Evolutionary conservation across 2,329 filamentous ascomycete species (phyloP).

Genomic region (Paracamarosporium sp.): DNA sequence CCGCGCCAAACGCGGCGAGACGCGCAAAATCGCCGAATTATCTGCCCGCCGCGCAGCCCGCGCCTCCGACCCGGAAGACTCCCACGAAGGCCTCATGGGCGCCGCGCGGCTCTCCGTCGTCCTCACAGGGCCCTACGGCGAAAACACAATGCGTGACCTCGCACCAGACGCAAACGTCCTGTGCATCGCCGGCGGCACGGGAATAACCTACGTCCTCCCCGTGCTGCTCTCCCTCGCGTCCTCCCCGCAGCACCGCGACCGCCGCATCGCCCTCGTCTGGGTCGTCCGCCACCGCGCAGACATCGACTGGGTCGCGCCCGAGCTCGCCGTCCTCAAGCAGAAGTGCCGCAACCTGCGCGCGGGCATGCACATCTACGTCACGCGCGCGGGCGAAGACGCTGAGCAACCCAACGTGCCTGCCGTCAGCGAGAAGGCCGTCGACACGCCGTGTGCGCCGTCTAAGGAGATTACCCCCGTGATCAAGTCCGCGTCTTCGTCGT

Average conservation of each 20-base stretch:
- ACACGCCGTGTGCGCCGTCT: conserved; percentile 24
- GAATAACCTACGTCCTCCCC: conserved; percentile 47
- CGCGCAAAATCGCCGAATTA: conserved; percentile 39
- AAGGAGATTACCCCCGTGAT: conserved; percentile 25
- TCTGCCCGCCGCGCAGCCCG: conserved; percentile 33
- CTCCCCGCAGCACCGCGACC: conserved; percentile 28
- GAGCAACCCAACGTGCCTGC: conserved; percentile 19
- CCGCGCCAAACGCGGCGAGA: conserved; percentile 43
- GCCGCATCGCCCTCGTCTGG: conserved; percentile 43
- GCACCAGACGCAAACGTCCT: conserved; percentile 36
- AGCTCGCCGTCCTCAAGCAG: conserved; percentile 39
- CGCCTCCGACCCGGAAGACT: conserved; percentile 25
- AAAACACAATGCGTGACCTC: conserved; percentile 31
- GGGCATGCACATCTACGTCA: conserved; percentile 42
- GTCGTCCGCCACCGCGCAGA: conserved; percentile 40
- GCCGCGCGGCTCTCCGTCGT: conserved; percentile 39
- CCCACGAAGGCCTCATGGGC: conserved; percentile 27
- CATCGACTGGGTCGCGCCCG: conserved; percentile 44
- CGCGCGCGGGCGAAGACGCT: conserved; percentile 32
- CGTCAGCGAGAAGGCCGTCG: conserved; percentile 25
- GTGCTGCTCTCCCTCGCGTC: conserved; percentile 38
- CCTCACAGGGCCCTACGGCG: conserved; percentile 44
- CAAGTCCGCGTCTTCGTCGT: conserved; percentile 18
- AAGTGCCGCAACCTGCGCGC: conserved; percentile 33
- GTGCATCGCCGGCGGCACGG: conserved; percentile 46